These are phyloP conservation scores for Exophiala sideris DNA, from an alignment of 2,329 filamentous ascomycete species.

Conservation along the genomic window DNA sequence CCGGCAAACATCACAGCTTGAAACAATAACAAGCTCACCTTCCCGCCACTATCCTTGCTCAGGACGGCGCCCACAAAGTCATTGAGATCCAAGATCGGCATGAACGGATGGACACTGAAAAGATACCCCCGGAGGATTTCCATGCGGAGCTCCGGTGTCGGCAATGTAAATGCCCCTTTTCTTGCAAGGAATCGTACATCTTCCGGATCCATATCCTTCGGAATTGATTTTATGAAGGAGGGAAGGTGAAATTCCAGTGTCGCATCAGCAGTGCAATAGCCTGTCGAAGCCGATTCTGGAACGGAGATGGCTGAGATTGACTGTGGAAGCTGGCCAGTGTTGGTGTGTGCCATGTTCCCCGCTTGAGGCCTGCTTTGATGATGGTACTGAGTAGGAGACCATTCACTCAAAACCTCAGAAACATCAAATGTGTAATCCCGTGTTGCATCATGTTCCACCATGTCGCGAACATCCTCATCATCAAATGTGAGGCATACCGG, in stretches of 20 bases:
- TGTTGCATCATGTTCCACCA: too few relatives aligned
- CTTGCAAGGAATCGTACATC: constrained; percentile 77
- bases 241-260: constrained; percentile 36
- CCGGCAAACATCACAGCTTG: constrained; percentile 93
- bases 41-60: constrained; percentile 69
- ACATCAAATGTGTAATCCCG: too few relatives aligned
- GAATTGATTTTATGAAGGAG: constrained; percentile 74
- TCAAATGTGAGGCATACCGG: too few relatives aligned
- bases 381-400: too few relatives aligned
- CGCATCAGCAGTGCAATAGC: too few relatives aligned
- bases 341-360: too few relatives aligned
- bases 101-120: constrained; percentile 87
- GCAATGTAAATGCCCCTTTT: constrained; percentile 80
- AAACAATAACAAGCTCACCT: constrained; percentile 77
- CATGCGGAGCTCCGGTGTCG: constrained; percentile 65
- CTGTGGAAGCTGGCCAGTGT: too few relatives aligned
- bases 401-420: too few relatives aligned
- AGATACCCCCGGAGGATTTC: constrained; percentile 77
- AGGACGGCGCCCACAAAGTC: constrained; percentile 59
- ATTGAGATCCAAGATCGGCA: constrained; percentile 74
- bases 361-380: too few relatives aligned
- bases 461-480: too few relatives aligned
- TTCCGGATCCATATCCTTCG: constrained; percentile 69
- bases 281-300: too few relatives aligned
- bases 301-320: too few relatives aligned